These are phyloP conservation scores for Cercophora sp. DNA, from an alignment of 495 filamentous ascomycete genomes.

Conservation along the genomic window DNA sequence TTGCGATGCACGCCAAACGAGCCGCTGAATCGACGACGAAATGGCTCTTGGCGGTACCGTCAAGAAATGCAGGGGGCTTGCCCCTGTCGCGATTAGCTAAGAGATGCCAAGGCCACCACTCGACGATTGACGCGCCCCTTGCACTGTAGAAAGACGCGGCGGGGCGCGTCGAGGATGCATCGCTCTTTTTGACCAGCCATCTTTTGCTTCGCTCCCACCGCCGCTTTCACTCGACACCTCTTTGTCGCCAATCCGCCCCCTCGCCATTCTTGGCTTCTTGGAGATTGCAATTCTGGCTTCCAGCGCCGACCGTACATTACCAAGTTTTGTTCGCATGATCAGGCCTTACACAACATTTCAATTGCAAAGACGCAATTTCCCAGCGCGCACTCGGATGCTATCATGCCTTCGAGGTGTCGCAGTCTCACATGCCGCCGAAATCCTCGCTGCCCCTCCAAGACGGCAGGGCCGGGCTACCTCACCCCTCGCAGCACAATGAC, in stretches of 20 bases:
- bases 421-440: constrained; percentile 31
- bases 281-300: neutral
- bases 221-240: constrained; percentile 2
- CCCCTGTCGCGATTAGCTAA: constrained; percentile 12
- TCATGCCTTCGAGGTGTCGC: constrained; percentile 33
- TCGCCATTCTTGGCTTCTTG: neutral
- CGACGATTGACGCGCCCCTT: neutral
- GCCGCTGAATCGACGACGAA: neutral
- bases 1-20: neutral
- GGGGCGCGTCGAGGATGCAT: too few species aligned
- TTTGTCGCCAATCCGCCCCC: neutral
- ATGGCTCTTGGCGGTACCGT: neutral
- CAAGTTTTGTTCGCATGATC: constrained; percentile 28
- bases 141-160: constrained; percentile 10
- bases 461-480: constrained; percentile 43
- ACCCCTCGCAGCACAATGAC: constrained; percentile 27
- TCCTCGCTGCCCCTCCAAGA: constrained; percentile 28
- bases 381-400: constrained; percentile 18
- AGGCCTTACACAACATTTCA: constrained; percentile 15
- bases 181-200: too few species aligned
- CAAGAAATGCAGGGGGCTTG: neutral
- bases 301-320: neutral
- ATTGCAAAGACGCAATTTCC: constrained; percentile 9
- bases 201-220: constrained; percentile 20
- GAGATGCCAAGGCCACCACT: neutral